A percentile compares a stretch with the other conserved stretches of the same genome.
Evolutionary conservation across 306 rosid genomes (phyloP).

Genomic region (Sicyos edulis): DNA sequence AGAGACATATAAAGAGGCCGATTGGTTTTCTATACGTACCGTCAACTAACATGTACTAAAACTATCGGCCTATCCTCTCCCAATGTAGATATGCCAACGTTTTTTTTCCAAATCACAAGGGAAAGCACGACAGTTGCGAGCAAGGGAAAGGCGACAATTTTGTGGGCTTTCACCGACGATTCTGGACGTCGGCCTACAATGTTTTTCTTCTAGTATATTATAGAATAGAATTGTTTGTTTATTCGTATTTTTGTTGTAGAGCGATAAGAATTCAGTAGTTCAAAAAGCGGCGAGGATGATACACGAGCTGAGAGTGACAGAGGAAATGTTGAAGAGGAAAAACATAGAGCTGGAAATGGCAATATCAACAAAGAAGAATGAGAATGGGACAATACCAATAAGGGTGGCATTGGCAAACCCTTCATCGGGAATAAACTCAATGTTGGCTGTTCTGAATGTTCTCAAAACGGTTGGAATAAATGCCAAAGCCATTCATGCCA

Average conservation of each 20-base stretch:
- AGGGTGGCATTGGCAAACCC: slow-evolving; percentile 36
- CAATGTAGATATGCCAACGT: no score
- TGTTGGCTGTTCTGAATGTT: slow-evolving; percentile 44
- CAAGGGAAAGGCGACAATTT: no score
- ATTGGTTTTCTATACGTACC: no score
- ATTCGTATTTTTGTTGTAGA: slow-evolving; percentile 30
- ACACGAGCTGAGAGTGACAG: slow-evolving; percentile 29
- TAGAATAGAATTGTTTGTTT: no score
- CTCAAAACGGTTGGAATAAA: slow-evolving; percentile 40
- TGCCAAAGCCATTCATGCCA: slow-evolving; percentile 36
- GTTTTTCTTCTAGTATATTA: no score
- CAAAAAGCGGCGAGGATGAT: slow-evolving; percentile 44
- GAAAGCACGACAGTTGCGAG: no score
- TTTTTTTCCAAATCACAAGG: no score
- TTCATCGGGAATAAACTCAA: slow-evolving; percentile 42
- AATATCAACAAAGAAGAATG: slow-evolving; percentile 8
- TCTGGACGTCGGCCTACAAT: no score
- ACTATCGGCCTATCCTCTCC: no score
- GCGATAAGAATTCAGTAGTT: slow-evolving; percentile 56
- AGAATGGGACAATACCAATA: slow-evolving; percentile 7
- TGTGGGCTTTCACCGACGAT: no score
- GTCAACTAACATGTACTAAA: no score
- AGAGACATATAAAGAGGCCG: no score
- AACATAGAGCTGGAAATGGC: slow-evolving; percentile 33
- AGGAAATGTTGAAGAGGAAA: slow-evolving; percentile 37